Base-by-base conservation (phyloP, 1,284 basidiomycete genomes). In the Tilletia walkeri region DNA sequence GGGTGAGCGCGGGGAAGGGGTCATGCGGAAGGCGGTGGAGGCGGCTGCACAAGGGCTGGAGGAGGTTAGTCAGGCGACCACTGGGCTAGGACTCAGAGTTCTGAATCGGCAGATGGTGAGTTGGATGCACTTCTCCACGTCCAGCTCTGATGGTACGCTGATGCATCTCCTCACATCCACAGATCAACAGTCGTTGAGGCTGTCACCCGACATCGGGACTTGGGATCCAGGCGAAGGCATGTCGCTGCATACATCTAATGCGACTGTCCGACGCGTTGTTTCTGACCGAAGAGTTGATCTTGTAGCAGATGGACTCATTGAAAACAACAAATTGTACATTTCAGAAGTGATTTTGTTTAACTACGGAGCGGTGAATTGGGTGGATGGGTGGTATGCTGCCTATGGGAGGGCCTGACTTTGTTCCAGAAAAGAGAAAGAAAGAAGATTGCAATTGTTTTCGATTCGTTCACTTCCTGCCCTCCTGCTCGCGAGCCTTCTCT, bases 401-500 rank as follows among this genome's bases (percentile, higher is more conserved):
- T 45, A 9, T 45, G 6, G 41, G 53, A 36, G 20, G 53, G 9
- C 34, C 34, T 56, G 7, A 14, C 41, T 7, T 45, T 9, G 41
- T 45, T 45, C 41, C 41, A 9, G 63, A 6, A 14, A 5, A 30
- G 38, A 34, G 36, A 18, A 10, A 36, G 30, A 12, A 30, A 10
- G 18, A 36, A 20, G 65, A 24, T 66, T 14, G 45, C 24, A 45
- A 45, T 45, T 45, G 41, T 45, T 7, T 45, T 45, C 12, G 45
- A 39, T 67, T 30, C 20, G 39, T 69, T 66, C 66, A 75, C 66
- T 72, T 68, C 41, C 56, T 53, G 56, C 73, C 69, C 38, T 41
- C 70, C 73, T 80, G 79, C 71, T 78, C 73, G 54, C 73, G 75
- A 3, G 76, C 76, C 2, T 74, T 75, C 63, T 80, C 76, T 65